Percentiles rank a stretch among this genome's conserved stretches.
Evolutionary conservation across 73 alveolate genomes (phyloP).

Genomic region (Effrenium voratum): DNA sequence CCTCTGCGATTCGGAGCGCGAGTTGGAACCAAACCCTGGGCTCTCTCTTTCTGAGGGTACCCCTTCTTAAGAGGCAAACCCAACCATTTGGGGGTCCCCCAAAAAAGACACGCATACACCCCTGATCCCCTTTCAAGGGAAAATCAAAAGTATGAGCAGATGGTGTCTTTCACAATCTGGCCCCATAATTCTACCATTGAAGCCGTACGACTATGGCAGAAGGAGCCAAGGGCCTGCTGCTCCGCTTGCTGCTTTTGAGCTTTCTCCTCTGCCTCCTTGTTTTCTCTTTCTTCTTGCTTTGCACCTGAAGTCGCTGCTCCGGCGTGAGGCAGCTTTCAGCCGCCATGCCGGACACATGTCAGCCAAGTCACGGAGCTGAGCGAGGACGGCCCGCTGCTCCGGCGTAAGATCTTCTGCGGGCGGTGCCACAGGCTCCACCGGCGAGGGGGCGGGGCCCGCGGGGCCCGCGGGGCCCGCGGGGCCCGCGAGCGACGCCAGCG

Average conservation of each 20-base stretch:
- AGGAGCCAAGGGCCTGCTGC: constrained; percentile 7
- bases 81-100: not conserved
- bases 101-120: no score
- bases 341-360: not conserved
- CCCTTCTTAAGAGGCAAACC: no score
- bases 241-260: constrained; percentile 61
- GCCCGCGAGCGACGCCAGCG: not conserved
- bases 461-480: not conserved
- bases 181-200: no score
- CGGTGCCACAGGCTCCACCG: constrained; percentile 20
- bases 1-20: no score
- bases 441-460: not conserved
- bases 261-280: constrained; percentile 47
- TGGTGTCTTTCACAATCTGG: no score
- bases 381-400: constrained; percentile 54
- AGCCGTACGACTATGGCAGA: not conserved
- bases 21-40: no score
- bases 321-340: not conserved
- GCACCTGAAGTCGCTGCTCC: not conserved
- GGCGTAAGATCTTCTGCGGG: constrained; percentile 54
- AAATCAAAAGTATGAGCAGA: no score
- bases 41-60: no score
- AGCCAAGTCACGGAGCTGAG: constrained; percentile 34
- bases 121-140: no score
- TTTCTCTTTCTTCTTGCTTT: constrained; percentile 48